These are phyloP conservation scores for Gaeumannomyces tritici DNA, from an alignment of 2,329 filamentous ascomycete species.

Conservation along the genomic window DNA sequence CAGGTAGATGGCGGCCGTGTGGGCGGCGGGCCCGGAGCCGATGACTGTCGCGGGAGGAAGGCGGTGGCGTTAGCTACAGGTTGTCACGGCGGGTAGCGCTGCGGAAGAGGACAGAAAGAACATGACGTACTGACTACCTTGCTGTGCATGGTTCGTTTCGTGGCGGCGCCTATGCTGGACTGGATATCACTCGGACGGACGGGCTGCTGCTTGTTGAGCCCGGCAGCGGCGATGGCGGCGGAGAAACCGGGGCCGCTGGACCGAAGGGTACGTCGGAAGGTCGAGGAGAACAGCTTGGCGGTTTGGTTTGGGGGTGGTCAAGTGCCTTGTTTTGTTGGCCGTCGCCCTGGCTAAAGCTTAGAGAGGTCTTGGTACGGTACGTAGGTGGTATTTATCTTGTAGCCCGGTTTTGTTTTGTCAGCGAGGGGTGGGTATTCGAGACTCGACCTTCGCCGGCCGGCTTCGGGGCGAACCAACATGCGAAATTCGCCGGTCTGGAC, in stretches of 20 bases:
- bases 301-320: slow-evolving; percentile 11
- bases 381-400: too few relatives aligned
- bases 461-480: background rate
- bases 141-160: slow-evolving; percentile 67
- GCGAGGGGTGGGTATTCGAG: too few relatives aligned
- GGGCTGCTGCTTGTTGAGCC: slow-evolving; percentile 41
- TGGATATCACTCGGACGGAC: slow-evolving; percentile 21
- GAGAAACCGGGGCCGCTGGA: slow-evolving; percentile 65
- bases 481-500: background rate
- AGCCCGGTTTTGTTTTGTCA: too few relatives aligned
- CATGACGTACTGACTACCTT: slow-evolving; percentile 72
- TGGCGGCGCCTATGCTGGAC: slow-evolving; percentile 24
- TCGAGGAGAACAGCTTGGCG: slow-evolving; percentile 90
- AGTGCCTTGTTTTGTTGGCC: background rate
- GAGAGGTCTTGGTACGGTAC: too few relatives aligned
- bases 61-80: background rate
- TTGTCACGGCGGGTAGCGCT: background rate
- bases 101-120: rapidly evolving
- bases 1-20: slow-evolving; percentile 95
- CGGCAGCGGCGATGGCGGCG: slow-evolving; percentile 57
- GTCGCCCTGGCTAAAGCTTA: background rate
- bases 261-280: slow-evolving; percentile 66
- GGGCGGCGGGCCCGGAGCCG: slow-evolving; percentile 93
- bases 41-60: slow-evolving; percentile 41
- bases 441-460: too few relatives aligned